These are phyloP conservation scores for Termitomyces sp. DNA, from an alignment of 768 basidiomycete genomes.

Conservation along the genomic window DNA sequence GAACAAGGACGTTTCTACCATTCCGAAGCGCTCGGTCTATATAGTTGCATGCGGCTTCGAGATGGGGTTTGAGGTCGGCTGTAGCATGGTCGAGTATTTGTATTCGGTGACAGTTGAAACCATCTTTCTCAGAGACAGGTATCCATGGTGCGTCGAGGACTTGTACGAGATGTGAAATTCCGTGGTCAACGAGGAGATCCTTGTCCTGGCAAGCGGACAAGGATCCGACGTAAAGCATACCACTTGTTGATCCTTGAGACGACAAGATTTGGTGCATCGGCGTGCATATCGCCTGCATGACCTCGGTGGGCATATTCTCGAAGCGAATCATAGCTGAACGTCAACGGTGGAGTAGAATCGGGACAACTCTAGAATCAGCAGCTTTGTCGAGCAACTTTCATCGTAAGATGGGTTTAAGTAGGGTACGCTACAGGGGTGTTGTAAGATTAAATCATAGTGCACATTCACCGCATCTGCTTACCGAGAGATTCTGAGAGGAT, in stretches of 20 bases:
- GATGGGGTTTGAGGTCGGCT: conserved; percentile 61
- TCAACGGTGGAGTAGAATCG: background rate
- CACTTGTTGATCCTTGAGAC: conserved; percentile 29
- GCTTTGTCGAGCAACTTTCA: conserved; percentile 10
- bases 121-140: conserved; percentile 40
- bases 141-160: conserved; percentile 61
- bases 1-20: conserved; percentile 68
- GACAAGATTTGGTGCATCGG: conserved; percentile 74
- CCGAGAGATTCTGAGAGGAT: conserved; percentile 12
- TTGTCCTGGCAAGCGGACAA: conserved; percentile 54
- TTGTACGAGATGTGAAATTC: conserved; percentile 54
- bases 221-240: conserved; percentile 66
- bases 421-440: conserved; percentile 14
- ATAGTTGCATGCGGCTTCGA: conserved; percentile 62
- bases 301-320: conserved; percentile 67
- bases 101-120: conserved; percentile 56
- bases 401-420: conserved; percentile 15
- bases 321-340: conserved; percentile 70
- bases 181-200: conserved; percentile 41
- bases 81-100: conserved; percentile 58
- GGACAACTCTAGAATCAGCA: background rate
- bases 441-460: conserved; percentile 10
- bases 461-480: conserved; percentile 14
- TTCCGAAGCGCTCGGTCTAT: conserved; percentile 57
- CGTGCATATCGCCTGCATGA: conserved; percentile 81